Evolutionary conservation across 2,329 filamentous ascomycete species (phyloP).

Genomic region (Juglanconis oblonga): DNA sequence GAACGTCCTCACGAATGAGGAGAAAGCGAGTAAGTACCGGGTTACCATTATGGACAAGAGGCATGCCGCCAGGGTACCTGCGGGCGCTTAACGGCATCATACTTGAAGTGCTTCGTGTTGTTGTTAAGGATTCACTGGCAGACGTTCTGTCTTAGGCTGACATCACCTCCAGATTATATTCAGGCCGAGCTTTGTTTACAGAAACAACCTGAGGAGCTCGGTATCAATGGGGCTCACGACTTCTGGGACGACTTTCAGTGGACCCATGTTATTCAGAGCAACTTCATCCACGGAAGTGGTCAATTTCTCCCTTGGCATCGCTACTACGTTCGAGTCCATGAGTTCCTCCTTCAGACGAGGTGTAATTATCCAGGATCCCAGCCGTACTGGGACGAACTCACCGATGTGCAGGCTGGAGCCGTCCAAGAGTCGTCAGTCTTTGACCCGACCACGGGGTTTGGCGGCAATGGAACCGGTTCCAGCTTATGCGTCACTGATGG

Average conservation of each 20-base stretch:
- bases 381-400: constrained; percentile 31
- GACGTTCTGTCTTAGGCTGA: background rate
- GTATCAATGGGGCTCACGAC: background rate
- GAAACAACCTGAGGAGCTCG: background rate
- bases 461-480: constrained; percentile 25
- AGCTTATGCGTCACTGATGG: constrained; percentile 29
- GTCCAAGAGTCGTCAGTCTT: constrained; percentile 27
- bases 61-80: background rate
- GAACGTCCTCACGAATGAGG: background rate
- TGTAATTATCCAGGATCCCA: constrained; percentile 32
- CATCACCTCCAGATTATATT: background rate
- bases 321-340: constrained; percentile 29
- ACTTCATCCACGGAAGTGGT: constrained; percentile 22
- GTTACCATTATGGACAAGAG: background rate
- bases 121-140: background rate
- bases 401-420: constrained; percentile 20
- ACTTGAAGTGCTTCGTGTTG: background rate
- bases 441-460: constrained; percentile 30
- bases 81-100: background rate
- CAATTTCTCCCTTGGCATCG: constrained; percentile 36
- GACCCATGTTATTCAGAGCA: constrained; percentile 16
- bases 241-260: constrained; percentile 7
- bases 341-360: constrained; percentile 26
- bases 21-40: background rate
- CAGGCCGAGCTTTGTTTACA: constrained; percentile 9